These are phyloP conservation scores for Seiridium unicorne DNA, from an alignment of 2,329 filamentous ascomycete genomes.

Conservation along the genomic window DNA sequence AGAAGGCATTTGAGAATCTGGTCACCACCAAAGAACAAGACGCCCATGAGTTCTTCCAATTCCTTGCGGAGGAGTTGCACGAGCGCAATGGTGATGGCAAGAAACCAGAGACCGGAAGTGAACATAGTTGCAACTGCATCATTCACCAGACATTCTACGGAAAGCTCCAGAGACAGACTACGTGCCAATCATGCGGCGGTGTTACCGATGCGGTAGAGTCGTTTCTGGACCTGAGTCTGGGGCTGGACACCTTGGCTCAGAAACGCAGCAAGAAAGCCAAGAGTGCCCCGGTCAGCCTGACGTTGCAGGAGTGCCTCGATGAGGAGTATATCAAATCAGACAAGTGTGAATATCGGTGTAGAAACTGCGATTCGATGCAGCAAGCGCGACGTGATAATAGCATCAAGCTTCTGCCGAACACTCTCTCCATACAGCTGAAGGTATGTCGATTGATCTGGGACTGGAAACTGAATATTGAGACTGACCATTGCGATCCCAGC, in stretches of 20 bases:
- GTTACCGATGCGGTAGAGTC: constrained; percentile 81
- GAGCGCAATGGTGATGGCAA: constrained; percentile 73
- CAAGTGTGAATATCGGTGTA: constrained; percentile 86
- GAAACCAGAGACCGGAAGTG: constrained; percentile 56
- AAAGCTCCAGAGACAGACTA: constrained; percentile 85
- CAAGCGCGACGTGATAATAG: constrained; percentile 81
- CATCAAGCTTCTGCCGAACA: constrained; percentile 82
- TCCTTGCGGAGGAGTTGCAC: constrained; percentile 88
- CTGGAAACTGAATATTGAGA: background rate
- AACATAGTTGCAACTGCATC: constrained; percentile 78
- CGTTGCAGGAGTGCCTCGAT: constrained; percentile 72
- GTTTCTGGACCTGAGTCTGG: constrained; percentile 86
- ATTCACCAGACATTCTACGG: constrained; percentile 95
- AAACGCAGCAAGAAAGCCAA: constrained; percentile 57
- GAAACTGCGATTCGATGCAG: constrained; percentile 73
- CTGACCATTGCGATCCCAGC: constrained; percentile 29
- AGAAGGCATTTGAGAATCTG: constrained; percentile 68
- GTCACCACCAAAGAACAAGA: constrained; percentile 95
- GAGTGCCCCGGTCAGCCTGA: constrained; percentile 47
- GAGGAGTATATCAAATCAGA: constrained; percentile 85
- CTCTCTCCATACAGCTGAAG: constrained; percentile 90
- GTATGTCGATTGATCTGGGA: constrained; percentile 40
- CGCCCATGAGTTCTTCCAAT: constrained; percentile 96
- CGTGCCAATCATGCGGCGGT: constrained; percentile 83
- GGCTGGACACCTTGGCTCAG: constrained; percentile 74